A percentile compares a stretch with the other conserved stretches of the same genome.
Evolutionary conservation across 495 filamentous ascomycete species (phyloP).

Genomic region (Elaphomyces granulatus): DNA sequence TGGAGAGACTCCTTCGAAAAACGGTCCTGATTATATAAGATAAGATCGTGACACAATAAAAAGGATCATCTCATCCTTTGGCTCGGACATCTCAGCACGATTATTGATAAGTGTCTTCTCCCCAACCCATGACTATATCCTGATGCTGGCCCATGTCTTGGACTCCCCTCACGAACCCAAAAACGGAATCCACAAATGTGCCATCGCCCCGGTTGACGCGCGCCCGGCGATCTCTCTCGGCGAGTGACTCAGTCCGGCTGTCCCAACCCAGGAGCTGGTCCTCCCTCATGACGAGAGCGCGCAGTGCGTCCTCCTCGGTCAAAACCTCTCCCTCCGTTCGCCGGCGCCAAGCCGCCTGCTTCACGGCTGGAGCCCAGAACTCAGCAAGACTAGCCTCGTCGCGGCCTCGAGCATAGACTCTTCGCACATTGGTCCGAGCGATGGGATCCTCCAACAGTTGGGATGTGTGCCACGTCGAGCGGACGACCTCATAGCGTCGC

Average conservation of each 20-base stretch:
- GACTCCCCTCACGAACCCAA: conserved; percentile 18
- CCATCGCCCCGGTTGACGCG: conserved; percentile 17
- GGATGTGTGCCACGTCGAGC: conserved; percentile 21
- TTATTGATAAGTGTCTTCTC: conserved; percentile 15
- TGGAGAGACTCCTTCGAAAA: no score
- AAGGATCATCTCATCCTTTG: no score
- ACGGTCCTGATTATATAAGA: no score
- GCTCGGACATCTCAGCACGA: no score
- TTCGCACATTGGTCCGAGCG: neutral
- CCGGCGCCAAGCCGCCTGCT: conserved; percentile 13
- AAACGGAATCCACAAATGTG: conserved; percentile 17
- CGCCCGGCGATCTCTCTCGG: conserved; percentile 15
- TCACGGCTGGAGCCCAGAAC: conserved; percentile 26
- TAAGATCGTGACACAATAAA: neutral
- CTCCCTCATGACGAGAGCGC: conserved; percentile 6
- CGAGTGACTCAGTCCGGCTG: conserved; percentile 6
- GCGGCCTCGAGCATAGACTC: conserved; percentile 15
- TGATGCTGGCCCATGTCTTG: conserved; percentile 16
- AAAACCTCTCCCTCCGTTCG: conserved; percentile 7
- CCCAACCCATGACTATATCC: conserved; percentile 18
- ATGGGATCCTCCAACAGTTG: conserved; percentile 4
- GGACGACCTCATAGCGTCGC: conserved; percentile 25
- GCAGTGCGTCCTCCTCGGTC: conserved; percentile 6
- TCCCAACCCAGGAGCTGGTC: conserved; percentile 6
- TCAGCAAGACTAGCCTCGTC: conserved; percentile 19